Conservation (phyloP, 2,329 filamentous ascomycete genomes). For the Clarireedia monteithiana region DNA sequence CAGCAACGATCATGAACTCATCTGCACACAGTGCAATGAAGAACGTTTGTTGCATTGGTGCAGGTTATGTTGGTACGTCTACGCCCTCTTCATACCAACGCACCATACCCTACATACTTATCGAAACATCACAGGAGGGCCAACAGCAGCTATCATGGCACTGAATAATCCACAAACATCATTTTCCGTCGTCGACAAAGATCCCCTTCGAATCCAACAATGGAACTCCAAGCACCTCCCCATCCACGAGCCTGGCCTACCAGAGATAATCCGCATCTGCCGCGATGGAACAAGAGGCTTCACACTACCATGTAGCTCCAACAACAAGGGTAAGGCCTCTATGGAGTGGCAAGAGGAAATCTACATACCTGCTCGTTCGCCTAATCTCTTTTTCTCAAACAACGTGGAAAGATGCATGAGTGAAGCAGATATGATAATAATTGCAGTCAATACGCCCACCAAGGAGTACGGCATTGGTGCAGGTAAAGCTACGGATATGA, state of each 20-base stretch:
- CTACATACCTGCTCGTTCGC: slow-evolving; percentile 37
- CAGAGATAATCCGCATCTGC: slow-evolving; percentile 57
- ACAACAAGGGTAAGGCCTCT: slow-evolving; percentile 29
- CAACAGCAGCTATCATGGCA: slow-evolving; percentile 68
- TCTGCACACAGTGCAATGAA: slow-evolving; percentile 29
- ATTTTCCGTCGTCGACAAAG: slow-evolving; percentile 69
- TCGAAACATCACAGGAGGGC: slow-evolving; percentile 44
- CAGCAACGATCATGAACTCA: slow-evolving; percentile 4
- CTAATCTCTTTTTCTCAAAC: slow-evolving; percentile 69
- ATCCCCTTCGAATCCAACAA: slow-evolving; percentile 54
- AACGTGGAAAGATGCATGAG: slow-evolving; percentile 53
- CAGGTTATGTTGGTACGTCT: slow-evolving; percentile 64
- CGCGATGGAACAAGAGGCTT: slow-evolving; percentile 48
- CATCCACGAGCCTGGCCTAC: slow-evolving; percentile 67
- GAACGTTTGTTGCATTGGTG: slow-evolving; percentile 67
- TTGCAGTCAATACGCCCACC: slow-evolving; percentile 74
- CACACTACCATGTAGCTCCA: slow-evolving; percentile 30
- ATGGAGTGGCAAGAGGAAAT: slow-evolving; percentile 24
- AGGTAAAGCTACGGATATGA: slow-evolving; percentile 65
- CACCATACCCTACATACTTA: neutral
- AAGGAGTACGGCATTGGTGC: slow-evolving; percentile 63
- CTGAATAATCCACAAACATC: slow-evolving; percentile 62
- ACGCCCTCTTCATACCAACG: neutral
- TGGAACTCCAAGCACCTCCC: slow-evolving; percentile 71
- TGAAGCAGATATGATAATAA: slow-evolving; percentile 65